phyloP scores from a whole-genome alignment of 371 early-diverging fungal species.

The Mortierella sp. region DNA sequence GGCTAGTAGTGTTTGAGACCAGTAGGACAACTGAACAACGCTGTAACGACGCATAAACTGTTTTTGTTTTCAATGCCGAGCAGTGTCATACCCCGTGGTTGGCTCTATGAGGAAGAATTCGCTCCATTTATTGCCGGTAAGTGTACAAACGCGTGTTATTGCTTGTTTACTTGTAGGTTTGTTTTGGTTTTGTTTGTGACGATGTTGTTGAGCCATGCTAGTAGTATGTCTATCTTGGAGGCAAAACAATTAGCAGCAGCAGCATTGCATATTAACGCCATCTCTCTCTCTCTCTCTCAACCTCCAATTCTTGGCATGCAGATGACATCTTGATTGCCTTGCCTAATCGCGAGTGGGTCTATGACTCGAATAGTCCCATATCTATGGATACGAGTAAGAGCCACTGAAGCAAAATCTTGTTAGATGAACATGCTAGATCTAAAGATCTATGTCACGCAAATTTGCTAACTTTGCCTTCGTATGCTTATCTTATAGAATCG shows the following conservation, averaged over 20 bases:
- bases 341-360: slow-evolving; percentile 53
- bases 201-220: not conserved
- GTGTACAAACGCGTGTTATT: slow-evolving; percentile 19
- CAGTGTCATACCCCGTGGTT: slow-evolving; percentile 56
- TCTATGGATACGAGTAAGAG: slow-evolving; percentile 53
- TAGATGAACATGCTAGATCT: not conserved
- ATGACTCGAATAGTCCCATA: slow-evolving; percentile 39
- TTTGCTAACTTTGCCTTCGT: not conserved
- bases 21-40: slow-evolving; percentile 12
- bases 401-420: not conserved
- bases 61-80: slow-evolving; percentile 40
- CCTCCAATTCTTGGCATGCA: not conserved
- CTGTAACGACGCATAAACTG: slow-evolving; percentile 45
- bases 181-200: slow-evolving; percentile 30
- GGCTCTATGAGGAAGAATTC: slow-evolving; percentile 52
- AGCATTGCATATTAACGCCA: not conserved
- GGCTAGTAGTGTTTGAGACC: not conserved
- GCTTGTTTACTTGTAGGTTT: slow-evolving; percentile 8
- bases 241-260: not conserved
- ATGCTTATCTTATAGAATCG: slow-evolving; percentile 34
- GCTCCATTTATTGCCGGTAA: slow-evolving; percentile 39
- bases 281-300: not conserved
- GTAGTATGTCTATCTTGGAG: not conserved
- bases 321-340: slow-evolving; percentile 48
- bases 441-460: not conserved